phyloP scores from a whole-genome alignment of 305 asterid genomes.

The Fraxinus sp. region DNA sequence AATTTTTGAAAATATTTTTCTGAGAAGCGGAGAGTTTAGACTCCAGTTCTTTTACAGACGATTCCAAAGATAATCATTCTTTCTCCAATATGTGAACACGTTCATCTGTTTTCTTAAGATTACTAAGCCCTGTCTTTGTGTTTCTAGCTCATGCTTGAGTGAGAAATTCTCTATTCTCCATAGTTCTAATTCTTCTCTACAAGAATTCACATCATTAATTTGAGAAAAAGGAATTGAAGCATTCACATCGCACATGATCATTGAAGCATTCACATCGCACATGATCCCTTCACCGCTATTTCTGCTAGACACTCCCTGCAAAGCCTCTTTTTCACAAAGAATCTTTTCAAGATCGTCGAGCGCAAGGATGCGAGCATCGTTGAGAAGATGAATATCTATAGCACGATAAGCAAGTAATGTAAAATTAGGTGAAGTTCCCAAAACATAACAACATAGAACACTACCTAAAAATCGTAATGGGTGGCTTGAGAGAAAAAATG shows the following conservation, averaged over 20 bases:
- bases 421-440: slow-evolving; percentile 16
- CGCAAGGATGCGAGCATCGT: slow-evolving; percentile 73
- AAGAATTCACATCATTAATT: slow-evolving; percentile 31
- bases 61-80: slow-evolving; percentile 57
- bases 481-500: slow-evolving; percentile 10
- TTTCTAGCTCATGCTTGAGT: slow-evolving; percentile 64
- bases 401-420: slow-evolving; percentile 17
- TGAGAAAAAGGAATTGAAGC: slow-evolving; percentile 39
- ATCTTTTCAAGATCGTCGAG: slow-evolving; percentile 70
- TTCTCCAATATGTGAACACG: slow-evolving; percentile 66
- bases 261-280: slow-evolving; percentile 34
- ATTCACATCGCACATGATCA: slow-evolving; percentile 34
- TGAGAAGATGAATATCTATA: slow-evolving; percentile 79
- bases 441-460: slow-evolving; percentile 12
- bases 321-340: slow-evolving; percentile 68
- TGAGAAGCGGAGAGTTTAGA: slow-evolving; percentile 62
- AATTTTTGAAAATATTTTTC: slow-evolving; percentile 57
- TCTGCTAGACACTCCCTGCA: slow-evolving; percentile 71
- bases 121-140: slow-evolving; percentile 52
- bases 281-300: slow-evolving; percentile 31
- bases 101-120: slow-evolving; percentile 59
- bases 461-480: slow-evolving; percentile 9
- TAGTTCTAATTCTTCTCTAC: slow-evolving; percentile 55
- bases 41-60: slow-evolving; percentile 67
- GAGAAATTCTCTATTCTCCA: slow-evolving; percentile 64